Conservation (phyloP, 1,139 yeast species). For the Zygotorulaspora mrakii region DNA sequence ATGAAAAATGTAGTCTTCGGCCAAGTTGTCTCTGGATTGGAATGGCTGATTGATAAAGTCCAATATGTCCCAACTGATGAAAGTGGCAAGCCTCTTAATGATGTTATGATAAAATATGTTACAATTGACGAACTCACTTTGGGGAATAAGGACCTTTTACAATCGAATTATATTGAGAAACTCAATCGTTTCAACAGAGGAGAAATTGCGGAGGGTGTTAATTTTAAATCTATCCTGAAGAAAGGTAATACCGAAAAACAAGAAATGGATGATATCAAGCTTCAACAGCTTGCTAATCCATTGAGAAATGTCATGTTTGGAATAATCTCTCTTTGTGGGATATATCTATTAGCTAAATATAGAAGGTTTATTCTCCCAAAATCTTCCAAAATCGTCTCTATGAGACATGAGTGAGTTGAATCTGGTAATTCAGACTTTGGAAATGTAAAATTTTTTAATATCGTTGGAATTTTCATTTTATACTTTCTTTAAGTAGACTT, state of each 20-base stretch:
- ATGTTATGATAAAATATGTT: conserved; percentile 41
- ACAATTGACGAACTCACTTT: conserved; percentile 20
- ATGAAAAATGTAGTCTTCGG: conserved; percentile 72
- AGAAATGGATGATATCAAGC: conserved; percentile 17
- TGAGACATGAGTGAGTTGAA: conserved; percentile 22
- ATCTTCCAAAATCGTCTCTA: conserved; percentile 36
- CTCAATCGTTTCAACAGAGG: conserved; percentile 24
- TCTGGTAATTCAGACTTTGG: too few relatives aligned
- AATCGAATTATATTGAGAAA: conserved; percentile 20
- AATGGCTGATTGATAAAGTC: conserved; percentile 47
- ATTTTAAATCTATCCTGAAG: conserved; percentile 18
- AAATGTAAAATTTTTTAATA: not conserved
- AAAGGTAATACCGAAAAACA: conserved; percentile 14
- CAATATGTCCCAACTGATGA: conserved; percentile 48
- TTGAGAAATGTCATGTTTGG: conserved; percentile 18
- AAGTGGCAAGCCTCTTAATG: conserved; percentile 41
- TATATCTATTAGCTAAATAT: conserved; percentile 17
- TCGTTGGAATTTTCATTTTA: conserved; percentile 3
- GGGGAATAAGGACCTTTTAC: conserved; percentile 18
- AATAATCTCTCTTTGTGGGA: conserved; percentile 6
- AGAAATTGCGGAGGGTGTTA: conserved; percentile 22
- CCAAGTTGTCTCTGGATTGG: conserved; percentile 63
- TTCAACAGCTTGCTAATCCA: conserved; percentile 23
- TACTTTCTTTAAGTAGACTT: conserved; percentile 17
- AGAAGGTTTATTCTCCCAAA: conserved; percentile 34